These are phyloP conservation scores for Patellaria atrata DNA, from an alignment of 495 filamentous ascomycete genomes.

Conservation along the genomic window DNA sequence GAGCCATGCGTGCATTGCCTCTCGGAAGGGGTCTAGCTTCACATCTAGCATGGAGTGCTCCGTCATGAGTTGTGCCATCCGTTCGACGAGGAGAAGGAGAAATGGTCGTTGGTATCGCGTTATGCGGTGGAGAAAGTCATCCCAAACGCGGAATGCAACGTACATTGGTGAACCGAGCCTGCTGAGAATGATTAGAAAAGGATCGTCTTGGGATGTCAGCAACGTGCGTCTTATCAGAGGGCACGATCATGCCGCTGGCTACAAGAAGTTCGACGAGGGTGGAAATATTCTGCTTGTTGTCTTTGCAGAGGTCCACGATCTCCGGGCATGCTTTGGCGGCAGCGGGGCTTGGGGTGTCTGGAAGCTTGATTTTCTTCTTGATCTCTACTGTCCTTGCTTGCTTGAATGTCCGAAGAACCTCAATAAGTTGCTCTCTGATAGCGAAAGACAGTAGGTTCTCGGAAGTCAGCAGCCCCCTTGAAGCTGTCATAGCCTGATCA, in stretches of 20 bases:
- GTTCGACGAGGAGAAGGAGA: conserved; percentile 3
- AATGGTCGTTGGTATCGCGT: conserved; percentile 1
- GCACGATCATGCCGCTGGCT: conserved; percentile 16
- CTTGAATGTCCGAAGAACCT: conserved; percentile 18
- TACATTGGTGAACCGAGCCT: conserved; percentile 16
- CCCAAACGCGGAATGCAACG: conserved; percentile 26
- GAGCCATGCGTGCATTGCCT: conserved; percentile 22
- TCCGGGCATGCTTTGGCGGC: not conserved
- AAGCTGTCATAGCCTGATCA: conserved; percentile 7
- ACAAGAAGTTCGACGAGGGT: conserved; percentile 12
- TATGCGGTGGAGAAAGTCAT: conserved; percentile 16
- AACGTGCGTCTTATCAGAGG: conserved; percentile 15
- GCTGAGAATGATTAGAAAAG: not conserved
- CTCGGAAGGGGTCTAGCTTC: conserved; percentile 6
- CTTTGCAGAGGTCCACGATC: conserved; percentile 2
- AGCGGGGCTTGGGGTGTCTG: not conserved
- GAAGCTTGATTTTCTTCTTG: conserved; percentile 1
- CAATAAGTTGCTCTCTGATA: conserved; percentile 8
- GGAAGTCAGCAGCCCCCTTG: not conserved
- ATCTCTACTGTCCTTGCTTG: conserved; percentile 15
- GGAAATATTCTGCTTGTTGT: not conserved
- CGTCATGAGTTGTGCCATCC: conserved; percentile 7
- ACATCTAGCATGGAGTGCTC: not conserved
- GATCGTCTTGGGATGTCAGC: not conserved
- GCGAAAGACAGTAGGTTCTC: not conserved